Evolutionary conservation across 176 grass and related monocot species (phyloP).

Genomic region (Alopecurus myosuroides): DNA sequence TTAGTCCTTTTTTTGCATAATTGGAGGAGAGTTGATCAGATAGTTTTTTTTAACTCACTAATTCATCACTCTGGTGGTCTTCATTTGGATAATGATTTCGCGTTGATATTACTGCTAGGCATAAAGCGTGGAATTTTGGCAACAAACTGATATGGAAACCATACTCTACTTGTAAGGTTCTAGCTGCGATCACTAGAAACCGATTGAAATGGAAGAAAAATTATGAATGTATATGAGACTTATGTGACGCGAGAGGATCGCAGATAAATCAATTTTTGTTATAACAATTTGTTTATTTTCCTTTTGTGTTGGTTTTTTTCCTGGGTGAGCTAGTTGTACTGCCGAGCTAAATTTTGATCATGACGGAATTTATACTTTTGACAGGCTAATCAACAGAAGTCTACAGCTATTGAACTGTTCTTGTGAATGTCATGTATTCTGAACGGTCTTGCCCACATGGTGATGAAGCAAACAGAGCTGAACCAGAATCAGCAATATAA

Average conservation of each 20-base stretch:
- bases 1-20: conserved; percentile 30
- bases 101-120: not conserved
- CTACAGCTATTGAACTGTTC: too few relatives aligned
- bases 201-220: not conserved
- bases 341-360: too few relatives aligned
- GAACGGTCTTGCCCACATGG: too few relatives aligned
- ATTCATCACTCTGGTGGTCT: not conserved
- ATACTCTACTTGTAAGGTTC: not conserved
- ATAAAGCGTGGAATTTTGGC: not conserved
- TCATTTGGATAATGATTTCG: not conserved
- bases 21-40: not conserved
- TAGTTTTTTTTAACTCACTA: not conserved
- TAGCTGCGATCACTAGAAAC: not conserved
- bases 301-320: too few relatives aligned
- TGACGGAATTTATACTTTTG: too few relatives aligned
- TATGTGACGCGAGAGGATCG: not conserved
- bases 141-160: not conserved
- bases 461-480: too few relatives aligned
- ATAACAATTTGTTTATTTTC: not conserved
- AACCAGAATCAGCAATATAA: too few relatives aligned
- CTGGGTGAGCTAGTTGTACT: not conserved
- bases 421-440: too few relatives aligned
- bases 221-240: not conserved
- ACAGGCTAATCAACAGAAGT: too few relatives aligned
- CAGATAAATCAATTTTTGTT: too few relatives aligned